phyloP scores from a whole-genome alignment of 176 grass and related monocot species.

The Oryza brachyantha region DNA sequence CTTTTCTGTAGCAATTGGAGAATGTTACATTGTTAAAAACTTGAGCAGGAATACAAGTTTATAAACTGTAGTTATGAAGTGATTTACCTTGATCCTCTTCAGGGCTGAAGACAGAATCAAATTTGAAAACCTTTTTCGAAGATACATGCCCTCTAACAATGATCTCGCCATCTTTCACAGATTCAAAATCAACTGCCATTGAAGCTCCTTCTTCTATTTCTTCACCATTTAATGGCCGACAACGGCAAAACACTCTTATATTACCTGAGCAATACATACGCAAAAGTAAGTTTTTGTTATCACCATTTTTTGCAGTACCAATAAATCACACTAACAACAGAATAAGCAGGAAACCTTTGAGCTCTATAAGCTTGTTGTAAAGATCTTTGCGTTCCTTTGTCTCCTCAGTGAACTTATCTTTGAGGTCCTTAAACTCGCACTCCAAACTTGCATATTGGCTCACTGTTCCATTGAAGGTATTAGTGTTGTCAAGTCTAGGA shows the following conservation, averaged over 20 bases:
- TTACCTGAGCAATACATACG: slow-evolving; percentile 51
- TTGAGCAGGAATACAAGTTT: neutral
- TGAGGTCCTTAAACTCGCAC: slow-evolving; percentile 66
- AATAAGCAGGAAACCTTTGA: slow-evolving; percentile 60
- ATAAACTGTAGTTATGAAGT: neutral
- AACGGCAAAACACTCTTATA: slow-evolving; percentile 91
- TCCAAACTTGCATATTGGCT: slow-evolving; percentile 54
- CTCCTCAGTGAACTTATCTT: slow-evolving; percentile 70
- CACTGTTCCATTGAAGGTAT: slow-evolving; percentile 43
- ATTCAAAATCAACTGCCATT: slow-evolving; percentile 72
- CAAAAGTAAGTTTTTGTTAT: neutral
- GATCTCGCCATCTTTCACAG: slow-evolving; percentile 83
- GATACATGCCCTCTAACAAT: slow-evolving; percentile 86
- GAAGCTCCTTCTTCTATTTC: slow-evolving; percentile 70
- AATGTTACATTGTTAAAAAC: slow-evolving; percentile 12
- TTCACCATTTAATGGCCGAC: slow-evolving; percentile 78
- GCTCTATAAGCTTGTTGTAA: slow-evolving; percentile 86
- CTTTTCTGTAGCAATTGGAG: slow-evolving; percentile 45
- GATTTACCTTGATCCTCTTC: slow-evolving; percentile 84
- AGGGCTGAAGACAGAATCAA: slow-evolving; percentile 80
- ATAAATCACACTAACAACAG: neutral
- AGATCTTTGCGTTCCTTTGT: slow-evolving; percentile 78
- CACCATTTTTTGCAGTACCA: neutral
- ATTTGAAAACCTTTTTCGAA: slow-evolving; percentile 81
- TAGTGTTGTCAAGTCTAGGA: neutral